Evolutionary conservation across 2,329 filamentous ascomycete genomes (phyloP), one percentile per base, ranked within the genome.

Genomic region (Xylaria sp.): DNA sequence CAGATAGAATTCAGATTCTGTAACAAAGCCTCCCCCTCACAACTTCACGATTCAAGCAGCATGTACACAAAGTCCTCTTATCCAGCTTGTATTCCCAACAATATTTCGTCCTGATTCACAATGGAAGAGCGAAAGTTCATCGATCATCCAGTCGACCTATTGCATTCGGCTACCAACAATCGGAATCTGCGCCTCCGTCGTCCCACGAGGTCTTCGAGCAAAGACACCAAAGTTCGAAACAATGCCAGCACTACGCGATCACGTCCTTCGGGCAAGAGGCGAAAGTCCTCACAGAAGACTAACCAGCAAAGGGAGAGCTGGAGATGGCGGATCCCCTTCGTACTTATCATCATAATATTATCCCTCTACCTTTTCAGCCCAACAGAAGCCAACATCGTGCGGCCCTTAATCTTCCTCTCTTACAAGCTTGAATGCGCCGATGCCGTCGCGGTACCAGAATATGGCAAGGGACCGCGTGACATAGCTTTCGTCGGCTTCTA

Each of bases 401-500:
- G 90, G 77, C 83, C 84, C 72, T 89, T 88, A 72, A 85, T 93
- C 75, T 92, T 92, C 82, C 86, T 92, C 66, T 92, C 91, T 51
- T 94, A 94, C 80, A 86, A 87, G 12, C 81, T 89, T 61, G 82
- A 86, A 4, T 7, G 12, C 20, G 4, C 41, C 10, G 4, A 56
- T 18, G 3, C 15, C 23, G 0, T 25, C 66, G 80, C 81, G 10
- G 81, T 83, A 12, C 81, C 84, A 32, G 88, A 91, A 78, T 93
- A 93, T 80, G 90, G 88, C 76, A 94, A 94, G 76, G 91, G 91
- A 28, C 83, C 80, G 39, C 86, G 86, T 75, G 91, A 94, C 77
- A 84, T 92, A 54, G 87, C 88, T 13, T 93, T 93, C 72, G 89
- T 93, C 52, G 85, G 82, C 55, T 93, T 93, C 82, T 93, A 93